Percentiles rank a stretch among this genome's conserved stretches.
Conservation (phyloP, 208 protist genomes). For the Crithidia fasciculata region DNA sequence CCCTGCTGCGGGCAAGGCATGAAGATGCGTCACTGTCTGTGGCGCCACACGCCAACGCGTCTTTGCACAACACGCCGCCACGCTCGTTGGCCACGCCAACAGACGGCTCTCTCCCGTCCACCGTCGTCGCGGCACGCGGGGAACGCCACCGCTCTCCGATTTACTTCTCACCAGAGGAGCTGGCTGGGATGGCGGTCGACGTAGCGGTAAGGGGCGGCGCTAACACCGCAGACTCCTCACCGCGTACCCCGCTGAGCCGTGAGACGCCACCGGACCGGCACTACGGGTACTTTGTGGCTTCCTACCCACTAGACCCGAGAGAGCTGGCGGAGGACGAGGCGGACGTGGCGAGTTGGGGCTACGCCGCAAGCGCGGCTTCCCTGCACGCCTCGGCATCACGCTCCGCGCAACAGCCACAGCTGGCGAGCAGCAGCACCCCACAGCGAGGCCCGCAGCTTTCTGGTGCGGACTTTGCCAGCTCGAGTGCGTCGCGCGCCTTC, state of each 20-base stretch:
- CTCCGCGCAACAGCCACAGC: background rate
- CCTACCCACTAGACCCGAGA: conserved; percentile 1
- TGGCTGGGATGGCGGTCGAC: conserved; percentile 5
- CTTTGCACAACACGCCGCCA: too few species aligned
- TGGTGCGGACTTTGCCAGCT: background rate
- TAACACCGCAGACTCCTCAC: too few species aligned
- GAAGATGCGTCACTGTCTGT: too few species aligned
- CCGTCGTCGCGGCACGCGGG: conserved; percentile 3
- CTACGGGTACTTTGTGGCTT: conserved; percentile 16
- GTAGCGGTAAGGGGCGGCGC: background rate
- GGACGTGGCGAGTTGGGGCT: conserved; percentile 4
- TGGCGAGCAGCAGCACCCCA: background rate
- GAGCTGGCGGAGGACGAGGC: background rate
- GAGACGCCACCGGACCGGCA: background rate
- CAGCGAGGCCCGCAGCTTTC: background rate
- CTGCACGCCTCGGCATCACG: background rate
- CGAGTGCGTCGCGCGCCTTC: background rate
- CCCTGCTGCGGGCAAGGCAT: too few species aligned
- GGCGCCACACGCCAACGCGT: too few species aligned
- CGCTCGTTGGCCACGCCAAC: too few species aligned
- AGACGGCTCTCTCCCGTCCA: conserved; percentile 13
- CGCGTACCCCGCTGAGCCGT: too few species aligned
- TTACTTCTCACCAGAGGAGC: conserved; percentile 24
- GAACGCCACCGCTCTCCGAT: conserved; percentile 24
- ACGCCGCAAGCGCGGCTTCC: background rate